These are phyloP conservation scores for Microbotryum intermedium DNA, from an alignment of 1,284 basidiomycete species.

Conservation along the genomic window DNA sequence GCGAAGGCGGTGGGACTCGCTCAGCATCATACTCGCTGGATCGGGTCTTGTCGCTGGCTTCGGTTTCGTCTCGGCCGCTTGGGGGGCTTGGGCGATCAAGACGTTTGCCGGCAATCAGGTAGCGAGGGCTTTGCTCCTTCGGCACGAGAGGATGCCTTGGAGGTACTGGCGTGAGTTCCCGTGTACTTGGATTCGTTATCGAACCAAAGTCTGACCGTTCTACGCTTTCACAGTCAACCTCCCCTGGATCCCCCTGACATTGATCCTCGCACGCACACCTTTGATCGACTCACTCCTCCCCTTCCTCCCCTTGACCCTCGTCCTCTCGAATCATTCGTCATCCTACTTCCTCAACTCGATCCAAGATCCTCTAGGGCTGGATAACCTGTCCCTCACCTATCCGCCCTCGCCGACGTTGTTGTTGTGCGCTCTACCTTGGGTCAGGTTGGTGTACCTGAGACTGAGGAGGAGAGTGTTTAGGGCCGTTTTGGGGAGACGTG, in stretches of 20 bases:
- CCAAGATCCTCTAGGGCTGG: conserved; percentile 21
- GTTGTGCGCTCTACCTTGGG: conserved; percentile 32
- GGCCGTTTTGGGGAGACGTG: conserved; percentile 19
- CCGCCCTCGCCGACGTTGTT: conserved; percentile 30
- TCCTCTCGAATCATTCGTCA: conserved; percentile 10
- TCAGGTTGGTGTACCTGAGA: conserved; percentile 28
- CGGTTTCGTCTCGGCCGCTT: conserved; percentile 57
- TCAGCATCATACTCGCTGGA: not conserved
- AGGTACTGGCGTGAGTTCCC: conserved; percentile 16
- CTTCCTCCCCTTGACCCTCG: conserved; percentile 31
- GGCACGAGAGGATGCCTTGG: conserved; percentile 56
- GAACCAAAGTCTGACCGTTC: conserved; percentile 37
- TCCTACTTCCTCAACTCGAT: not conserved
- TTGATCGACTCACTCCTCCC: conserved; percentile 34
- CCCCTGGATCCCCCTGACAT: conserved; percentile 53
- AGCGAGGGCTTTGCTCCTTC: conserved; percentile 54
- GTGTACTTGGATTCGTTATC: not conserved
- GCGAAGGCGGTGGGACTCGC: conserved; percentile 44
- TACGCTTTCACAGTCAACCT: conserved; percentile 47
- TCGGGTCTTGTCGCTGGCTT: conserved; percentile 41
- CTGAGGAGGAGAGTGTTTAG: conserved; percentile 16
- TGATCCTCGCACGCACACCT: conserved; percentile 47
- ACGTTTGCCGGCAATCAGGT: conserved; percentile 52
- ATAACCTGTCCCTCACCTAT: conserved; percentile 27
- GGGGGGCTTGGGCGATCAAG: conserved; percentile 61